Conservation (phyloP, 176 grass and related monocot genomes). For the Carex kokanica region DNA sequence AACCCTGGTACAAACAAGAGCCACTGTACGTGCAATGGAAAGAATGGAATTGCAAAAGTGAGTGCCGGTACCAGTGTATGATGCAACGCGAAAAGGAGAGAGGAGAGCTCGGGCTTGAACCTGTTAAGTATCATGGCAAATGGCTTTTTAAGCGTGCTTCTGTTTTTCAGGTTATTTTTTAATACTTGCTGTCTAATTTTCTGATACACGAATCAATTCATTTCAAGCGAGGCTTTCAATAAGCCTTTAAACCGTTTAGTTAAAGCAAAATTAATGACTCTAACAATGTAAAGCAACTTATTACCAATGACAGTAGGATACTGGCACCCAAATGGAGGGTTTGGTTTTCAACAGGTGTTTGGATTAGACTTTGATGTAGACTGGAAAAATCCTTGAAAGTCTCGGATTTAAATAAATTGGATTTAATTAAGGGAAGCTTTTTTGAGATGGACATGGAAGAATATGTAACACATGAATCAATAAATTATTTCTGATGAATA, state of each 20-base stretch:
- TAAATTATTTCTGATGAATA: not conserved
- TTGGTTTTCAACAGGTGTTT: not conserved
- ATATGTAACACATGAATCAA: not conserved
- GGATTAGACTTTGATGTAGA: not conserved
- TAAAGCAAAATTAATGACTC: not conserved
- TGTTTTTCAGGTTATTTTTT: constrained; percentile 73
- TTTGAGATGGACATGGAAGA: not conserved
- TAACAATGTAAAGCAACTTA: not conserved
- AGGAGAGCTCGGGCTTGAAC: constrained; percentile 42
- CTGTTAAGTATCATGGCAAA: constrained; percentile 85
- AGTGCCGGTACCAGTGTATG: constrained; percentile 90
- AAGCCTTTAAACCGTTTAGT: not conserved
- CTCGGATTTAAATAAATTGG: not conserved
- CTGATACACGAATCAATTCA: not conserved
- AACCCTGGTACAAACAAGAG: constrained; percentile 76
- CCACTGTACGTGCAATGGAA: constrained; percentile 86
- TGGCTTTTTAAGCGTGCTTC: constrained; percentile 78
- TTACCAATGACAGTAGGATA: not conserved
- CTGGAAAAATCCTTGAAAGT: not conserved
- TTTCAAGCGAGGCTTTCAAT: not conserved
- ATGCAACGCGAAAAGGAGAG: constrained; percentile 79
- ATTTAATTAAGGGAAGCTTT: not conserved
- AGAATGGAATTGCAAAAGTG: constrained; percentile 89
- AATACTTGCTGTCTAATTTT: not conserved
- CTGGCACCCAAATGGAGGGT: not conserved